Conservation (phyloP, 345 rosid species). For the Eucalyptus marginata region DNA sequence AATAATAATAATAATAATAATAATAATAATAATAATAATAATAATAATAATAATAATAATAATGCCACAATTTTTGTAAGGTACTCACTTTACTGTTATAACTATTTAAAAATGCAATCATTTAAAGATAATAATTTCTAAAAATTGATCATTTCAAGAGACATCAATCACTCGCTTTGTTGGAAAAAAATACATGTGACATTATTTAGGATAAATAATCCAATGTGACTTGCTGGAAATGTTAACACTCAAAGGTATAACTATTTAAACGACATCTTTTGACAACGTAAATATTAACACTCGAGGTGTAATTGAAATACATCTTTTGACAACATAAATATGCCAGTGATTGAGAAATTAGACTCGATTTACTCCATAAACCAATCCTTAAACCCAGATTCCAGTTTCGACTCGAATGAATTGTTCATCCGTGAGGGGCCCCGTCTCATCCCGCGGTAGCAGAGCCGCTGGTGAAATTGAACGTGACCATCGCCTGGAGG, state of each 20-base stretch:
- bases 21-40: background rate
- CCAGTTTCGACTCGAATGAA: background rate
- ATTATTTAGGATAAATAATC: background rate
- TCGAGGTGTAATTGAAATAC: background rate
- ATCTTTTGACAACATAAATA: background rate
- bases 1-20: background rate
- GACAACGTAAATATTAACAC: background rate
- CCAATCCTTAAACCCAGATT: background rate
- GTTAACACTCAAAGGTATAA: background rate
- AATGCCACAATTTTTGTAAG: background rate
- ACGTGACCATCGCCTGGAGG: background rate
- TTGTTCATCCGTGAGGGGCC: background rate
- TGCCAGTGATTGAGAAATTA: background rate
- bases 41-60: background rate
- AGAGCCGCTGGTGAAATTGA: background rate
- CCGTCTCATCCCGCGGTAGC: background rate
- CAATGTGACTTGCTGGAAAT: background rate
- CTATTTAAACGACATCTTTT: no score
- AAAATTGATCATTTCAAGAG: background rate
- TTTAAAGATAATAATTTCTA: background rate
- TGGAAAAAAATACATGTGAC: background rate
- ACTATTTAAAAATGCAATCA: background rate
- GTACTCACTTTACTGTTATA: background rate
- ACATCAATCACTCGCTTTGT: fast-evolving
- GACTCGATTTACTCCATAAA: background rate